These are phyloP conservation scores for Gracilariopsis chorda DNA, from an alignment of 23 red algal genomes.

Conservation along the genomic window DNA sequence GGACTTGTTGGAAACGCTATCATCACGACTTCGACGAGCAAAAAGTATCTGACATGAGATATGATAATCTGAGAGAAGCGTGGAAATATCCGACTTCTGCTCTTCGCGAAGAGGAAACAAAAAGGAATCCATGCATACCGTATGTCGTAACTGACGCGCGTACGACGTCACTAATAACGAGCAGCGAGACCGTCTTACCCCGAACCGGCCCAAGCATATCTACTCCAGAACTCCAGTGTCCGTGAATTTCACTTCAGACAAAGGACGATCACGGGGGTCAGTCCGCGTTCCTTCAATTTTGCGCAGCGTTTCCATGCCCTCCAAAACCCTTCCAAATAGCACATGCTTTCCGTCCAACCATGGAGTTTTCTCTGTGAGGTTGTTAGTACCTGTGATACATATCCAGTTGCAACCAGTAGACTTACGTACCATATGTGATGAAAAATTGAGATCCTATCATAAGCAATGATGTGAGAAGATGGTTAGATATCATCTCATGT, in stretches of 20 bases:
- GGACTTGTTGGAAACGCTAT: no score
- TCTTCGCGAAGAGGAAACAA: no score
- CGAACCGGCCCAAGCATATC: no score
- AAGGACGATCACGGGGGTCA: constrained; percentile 55
- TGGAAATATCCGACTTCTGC: no score
- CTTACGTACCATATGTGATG: constrained; percentile 56
- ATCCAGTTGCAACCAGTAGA: not conserved
- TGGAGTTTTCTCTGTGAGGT: constrained; percentile 42
- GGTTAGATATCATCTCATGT: not conserved
- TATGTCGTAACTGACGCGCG: no score
- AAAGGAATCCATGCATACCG: no score
- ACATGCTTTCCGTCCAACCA: constrained; percentile 98
- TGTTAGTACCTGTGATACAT: not conserved
- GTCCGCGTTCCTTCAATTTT: constrained; percentile 81
- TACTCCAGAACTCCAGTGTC: constrained; percentile 55
- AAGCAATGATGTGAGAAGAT: not conserved
- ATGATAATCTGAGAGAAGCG: no score
- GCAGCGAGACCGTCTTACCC: no score
- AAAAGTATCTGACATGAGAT: no score
- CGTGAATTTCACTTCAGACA: constrained; percentile 70
- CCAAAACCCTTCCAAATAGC: constrained; percentile 89
- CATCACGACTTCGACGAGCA: no score
- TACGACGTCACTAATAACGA: no score
- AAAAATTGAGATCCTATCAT: constrained; percentile 57
- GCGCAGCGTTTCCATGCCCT: constrained; percentile 89